Evolutionary conservation across 306 rosid genomes (phyloP).

Genomic region (Cyclanthera cordifolia): DNA sequence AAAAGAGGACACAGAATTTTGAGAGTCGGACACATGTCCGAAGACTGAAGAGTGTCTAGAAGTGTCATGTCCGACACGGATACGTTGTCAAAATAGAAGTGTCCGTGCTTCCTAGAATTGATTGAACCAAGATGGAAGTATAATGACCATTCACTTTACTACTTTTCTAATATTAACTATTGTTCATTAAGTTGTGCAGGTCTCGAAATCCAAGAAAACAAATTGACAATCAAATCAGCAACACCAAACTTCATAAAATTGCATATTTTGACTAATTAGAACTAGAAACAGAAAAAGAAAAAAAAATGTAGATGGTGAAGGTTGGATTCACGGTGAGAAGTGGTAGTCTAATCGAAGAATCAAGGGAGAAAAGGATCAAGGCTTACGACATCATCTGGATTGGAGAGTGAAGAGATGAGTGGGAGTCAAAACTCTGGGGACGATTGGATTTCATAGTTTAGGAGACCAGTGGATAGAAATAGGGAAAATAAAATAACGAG

Average conservation of each 20-base stretch:
- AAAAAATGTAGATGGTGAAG: not conserved
- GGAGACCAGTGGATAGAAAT: too few relatives aligned
- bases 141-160: not conserved
- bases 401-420: not conserved
- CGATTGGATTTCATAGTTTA: too few relatives aligned
- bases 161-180: not conserved
- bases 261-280: not conserved
- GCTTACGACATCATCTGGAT: not conserved
- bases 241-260: not conserved
- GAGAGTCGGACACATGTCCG: too few relatives aligned
- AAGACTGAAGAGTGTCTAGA: too few relatives aligned
- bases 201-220: not conserved
- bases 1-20: too few relatives aligned
- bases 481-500: too few relatives aligned
- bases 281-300: not conserved
- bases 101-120: too few relatives aligned
- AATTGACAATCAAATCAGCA: not conserved
- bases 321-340: not conserved
- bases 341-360: not conserved
- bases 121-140: not conserved
- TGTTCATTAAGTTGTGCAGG: not conserved
- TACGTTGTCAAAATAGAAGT: too few relatives aligned
- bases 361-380: not conserved
- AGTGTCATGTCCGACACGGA: too few relatives aligned
- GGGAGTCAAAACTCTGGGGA: not conserved